These are phyloP conservation scores for Xylaria curta DNA, from an alignment of 495 filamentous ascomycete species.

Conservation along the genomic window DNA sequence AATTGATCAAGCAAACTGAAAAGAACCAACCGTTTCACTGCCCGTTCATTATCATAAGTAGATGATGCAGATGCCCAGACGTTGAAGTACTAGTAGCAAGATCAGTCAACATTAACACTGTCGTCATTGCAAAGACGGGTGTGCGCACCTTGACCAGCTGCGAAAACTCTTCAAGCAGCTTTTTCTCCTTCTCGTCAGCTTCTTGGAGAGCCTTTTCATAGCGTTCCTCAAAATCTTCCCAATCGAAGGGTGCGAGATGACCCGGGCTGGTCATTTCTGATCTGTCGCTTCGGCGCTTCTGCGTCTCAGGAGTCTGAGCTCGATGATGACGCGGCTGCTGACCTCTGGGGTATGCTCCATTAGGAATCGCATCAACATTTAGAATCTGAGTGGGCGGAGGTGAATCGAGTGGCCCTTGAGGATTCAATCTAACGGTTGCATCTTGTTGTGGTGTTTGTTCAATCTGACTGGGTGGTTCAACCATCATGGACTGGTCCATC, in stretches of 20 bases:
- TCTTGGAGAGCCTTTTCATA: slow-evolving; percentile 67
- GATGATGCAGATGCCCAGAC: slow-evolving; percentile 71
- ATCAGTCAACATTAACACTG: slow-evolving; percentile 21
- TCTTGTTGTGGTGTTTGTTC: slow-evolving; percentile 34
- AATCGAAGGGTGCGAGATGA: slow-evolving; percentile 61
- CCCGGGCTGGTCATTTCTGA: slow-evolving; percentile 50
- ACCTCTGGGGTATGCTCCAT: slow-evolving; percentile 19
- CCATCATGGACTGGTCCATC: slow-evolving; percentile 42
- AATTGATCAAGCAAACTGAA: background rate
- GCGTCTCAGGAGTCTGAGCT: slow-evolving; percentile 36
- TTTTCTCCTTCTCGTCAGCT: slow-evolving; percentile 64
- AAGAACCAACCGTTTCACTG: slow-evolving; percentile 60
- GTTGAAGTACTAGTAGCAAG: slow-evolving; percentile 63
- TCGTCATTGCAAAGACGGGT: background rate
- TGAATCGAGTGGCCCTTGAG: slow-evolving; percentile 45
- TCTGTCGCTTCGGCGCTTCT: slow-evolving; percentile 40
- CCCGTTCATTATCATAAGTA: slow-evolving; percentile 72
- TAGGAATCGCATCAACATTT: slow-evolving; percentile 49
- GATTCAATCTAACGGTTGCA: slow-evolving; percentile 31
- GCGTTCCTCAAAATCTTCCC: slow-evolving; percentile 69
- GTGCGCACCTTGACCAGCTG: slow-evolving; percentile 62
- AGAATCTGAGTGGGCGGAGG: slow-evolving; percentile 41
- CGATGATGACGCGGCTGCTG: slow-evolving; percentile 34
- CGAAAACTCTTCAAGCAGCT: slow-evolving; percentile 68
- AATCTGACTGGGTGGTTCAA: slow-evolving; percentile 38